Evolutionary conservation across 2,329 filamentous ascomycete genomes (phyloP), one percentile per base, ranked within the genome.

Genomic region (Fusarium poae): DNA sequence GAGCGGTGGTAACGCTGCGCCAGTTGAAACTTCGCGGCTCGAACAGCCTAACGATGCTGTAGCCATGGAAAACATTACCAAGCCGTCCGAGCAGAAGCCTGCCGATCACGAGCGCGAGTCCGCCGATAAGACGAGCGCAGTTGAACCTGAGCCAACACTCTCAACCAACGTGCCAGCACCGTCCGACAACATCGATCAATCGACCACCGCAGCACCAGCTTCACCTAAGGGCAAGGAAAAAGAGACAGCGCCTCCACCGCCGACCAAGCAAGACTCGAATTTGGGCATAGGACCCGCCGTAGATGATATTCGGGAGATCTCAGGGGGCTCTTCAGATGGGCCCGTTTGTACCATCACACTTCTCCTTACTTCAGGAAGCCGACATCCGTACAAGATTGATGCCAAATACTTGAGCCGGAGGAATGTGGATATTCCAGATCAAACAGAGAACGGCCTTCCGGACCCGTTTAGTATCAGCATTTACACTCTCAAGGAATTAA

Each of bases 401-500:
- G 91, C 92, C 75, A 92, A 89, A 76, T 97, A 97, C 75, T 83
- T 98, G 56, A 85, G 85, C 55, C 94, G 94, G 79, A 88, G 93
- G 62, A 92, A 91, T 72, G 92, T 97, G 55, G 87, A 86, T 48
- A 88, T 96, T 2, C 91, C 93, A 21, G 90, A 90, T 32, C 80
- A 87, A 69, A 87, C 84, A 12, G 84, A 86, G 61, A 77, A 79
- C 27, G 89, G 88, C 32, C 84, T 80, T 65, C 85, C 87, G 68
- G 93, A 97, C 76, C 94, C 94, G 1, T 94, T 93, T 77, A 92
- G 91, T 76, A 93, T 98, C 80, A 97, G 92, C 71, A 91, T 97
- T 51, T 97, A 97, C 78, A 97, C 93, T 5, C 82, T 98, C 70
- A 97, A 97, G 80, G 94, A 97, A 81, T 83, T 97, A 76, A 97